These are phyloP conservation scores for Pseudogymnoascus sp. DNA, from an alignment of 2,329 filamentous ascomycete genomes.

Conservation along the genomic window DNA sequence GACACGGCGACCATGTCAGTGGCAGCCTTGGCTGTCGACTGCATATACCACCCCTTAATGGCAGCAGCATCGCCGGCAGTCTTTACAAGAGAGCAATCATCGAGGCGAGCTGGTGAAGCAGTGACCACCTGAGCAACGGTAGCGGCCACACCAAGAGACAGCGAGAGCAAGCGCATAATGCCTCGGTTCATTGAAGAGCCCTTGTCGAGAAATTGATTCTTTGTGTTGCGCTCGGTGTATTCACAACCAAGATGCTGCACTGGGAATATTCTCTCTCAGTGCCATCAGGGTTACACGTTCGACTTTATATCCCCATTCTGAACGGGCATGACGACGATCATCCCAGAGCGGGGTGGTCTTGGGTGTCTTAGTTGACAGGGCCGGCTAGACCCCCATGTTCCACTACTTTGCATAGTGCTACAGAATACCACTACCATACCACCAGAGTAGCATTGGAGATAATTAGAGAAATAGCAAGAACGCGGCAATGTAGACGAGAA, in stretches of 20 bases:
- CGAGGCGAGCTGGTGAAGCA: neutral
- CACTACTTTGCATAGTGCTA: neutral
- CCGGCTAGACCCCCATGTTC: neutral
- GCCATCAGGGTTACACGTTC: neutral
- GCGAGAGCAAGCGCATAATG: neutral
- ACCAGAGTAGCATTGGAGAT: neutral
- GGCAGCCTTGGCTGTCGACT: conserved; percentile 35
- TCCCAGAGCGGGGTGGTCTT: neutral
- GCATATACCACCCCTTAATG: conserved; percentile 38
- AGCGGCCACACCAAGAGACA: neutral
- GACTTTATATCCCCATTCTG: neutral
- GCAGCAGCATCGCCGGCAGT: neutral
- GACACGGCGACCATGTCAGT: conserved; percentile 36
- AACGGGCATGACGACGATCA: neutral
- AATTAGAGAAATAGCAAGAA: neutral
- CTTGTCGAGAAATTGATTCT: neutral
- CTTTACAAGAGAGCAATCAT: neutral
- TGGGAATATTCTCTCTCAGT: neutral
- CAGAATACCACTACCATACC: neutral
- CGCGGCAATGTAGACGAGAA: neutral
- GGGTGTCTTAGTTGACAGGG: neutral
- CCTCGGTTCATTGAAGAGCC: neutral
- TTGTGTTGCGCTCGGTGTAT: neutral
- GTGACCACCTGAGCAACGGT: neutral
- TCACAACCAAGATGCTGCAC: neutral